Evolutionary conservation across 1,139 yeast species (phyloP).

Genomic region (Kodamaea anthophila): DNA sequence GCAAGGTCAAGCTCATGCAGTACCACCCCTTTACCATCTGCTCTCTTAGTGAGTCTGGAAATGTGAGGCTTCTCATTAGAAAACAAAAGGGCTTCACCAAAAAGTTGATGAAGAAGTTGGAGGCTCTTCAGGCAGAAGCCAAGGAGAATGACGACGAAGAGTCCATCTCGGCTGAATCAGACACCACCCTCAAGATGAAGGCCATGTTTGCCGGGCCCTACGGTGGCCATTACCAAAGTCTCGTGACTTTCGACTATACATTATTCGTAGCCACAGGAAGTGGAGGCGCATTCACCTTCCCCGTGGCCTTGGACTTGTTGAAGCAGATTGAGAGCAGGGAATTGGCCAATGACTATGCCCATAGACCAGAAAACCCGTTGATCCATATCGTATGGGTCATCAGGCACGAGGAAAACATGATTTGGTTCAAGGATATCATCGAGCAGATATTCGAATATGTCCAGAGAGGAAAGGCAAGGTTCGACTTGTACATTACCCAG

Average conservation of each 20-base stretch:
- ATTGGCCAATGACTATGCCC: slow-evolving; percentile 22
- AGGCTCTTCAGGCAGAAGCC: slow-evolving; percentile 12
- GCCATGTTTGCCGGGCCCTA: slow-evolving; percentile 40
- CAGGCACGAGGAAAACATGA: slow-evolving; percentile 17
- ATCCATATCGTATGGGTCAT: slow-evolving; percentile 35
- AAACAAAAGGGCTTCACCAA: slow-evolving; percentile 41
- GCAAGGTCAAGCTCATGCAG: slow-evolving; percentile 32
- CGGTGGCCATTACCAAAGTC: slow-evolving; percentile 38
- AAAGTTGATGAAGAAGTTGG: slow-evolving; percentile 24
- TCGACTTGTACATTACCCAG: slow-evolving; percentile 22
- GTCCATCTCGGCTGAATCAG: slow-evolving; percentile 1
- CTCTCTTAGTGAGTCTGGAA: slow-evolving; percentile 31
- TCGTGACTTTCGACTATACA: slow-evolving; percentile 36
- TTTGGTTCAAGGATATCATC: slow-evolving; percentile 34
- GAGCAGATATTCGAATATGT: slow-evolving; percentile 22
- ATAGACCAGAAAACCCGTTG: slow-evolving; percentile 24
- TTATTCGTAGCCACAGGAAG: slow-evolving; percentile 40
- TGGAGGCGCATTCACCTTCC: slow-evolving; percentile 43
- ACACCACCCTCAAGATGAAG: slow-evolving; percentile 16
- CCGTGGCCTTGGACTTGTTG: slow-evolving; percentile 37
- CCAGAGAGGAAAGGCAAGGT: slow-evolving; percentile 17
- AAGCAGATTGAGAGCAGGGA: slow-evolving; percentile 20
- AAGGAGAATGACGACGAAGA: not conserved
- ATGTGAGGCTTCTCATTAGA: slow-evolving; percentile 35
- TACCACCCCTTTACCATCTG: slow-evolving; percentile 46